Evolutionary conservation across 225 moss, liverwort and hornwort species (phyloP).

Genomic region (Pleurozium schreberi): DNA sequence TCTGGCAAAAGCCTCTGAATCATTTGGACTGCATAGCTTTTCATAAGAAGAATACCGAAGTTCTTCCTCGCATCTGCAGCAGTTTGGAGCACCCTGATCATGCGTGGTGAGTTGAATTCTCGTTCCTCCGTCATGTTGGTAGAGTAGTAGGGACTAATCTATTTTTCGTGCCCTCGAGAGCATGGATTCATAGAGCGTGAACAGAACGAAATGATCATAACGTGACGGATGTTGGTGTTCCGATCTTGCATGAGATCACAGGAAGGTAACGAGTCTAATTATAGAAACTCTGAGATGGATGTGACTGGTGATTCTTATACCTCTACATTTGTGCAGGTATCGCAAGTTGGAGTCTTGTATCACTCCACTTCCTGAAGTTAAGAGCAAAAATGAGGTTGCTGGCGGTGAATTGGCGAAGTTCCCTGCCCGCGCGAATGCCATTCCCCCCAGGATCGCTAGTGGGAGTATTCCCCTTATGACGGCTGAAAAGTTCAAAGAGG

Average conservation of each 20-base stretch:
- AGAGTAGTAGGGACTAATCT: not conserved
- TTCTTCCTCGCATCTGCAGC: constrained; percentile 65
- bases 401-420: constrained; percentile 65
- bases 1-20: constrained; percentile 86
- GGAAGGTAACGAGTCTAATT: too few species aligned
- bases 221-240: not conserved
- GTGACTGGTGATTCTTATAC: not conserved
- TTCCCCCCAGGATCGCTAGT: constrained; percentile 59
- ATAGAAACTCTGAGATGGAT: not conserved
- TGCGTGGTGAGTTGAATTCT: constrained; percentile 44
- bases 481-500: constrained; percentile 33
- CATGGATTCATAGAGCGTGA: not conserved
- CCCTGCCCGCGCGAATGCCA: constrained; percentile 52
- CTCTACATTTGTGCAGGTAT: constrained; percentile 36
- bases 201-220: not conserved
- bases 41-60: constrained; percentile 23
- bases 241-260: not conserved
- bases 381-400: constrained; percentile 38
- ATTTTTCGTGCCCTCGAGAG: not conserved
- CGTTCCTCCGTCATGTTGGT: not conserved
- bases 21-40: constrained; percentile 45
- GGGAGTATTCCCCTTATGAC: constrained; percentile 56
- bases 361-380: constrained; percentile 67
- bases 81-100: constrained; percentile 59
- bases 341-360: constrained; percentile 74